Evolutionary conservation across 2,329 filamentous ascomycete genomes (phyloP).

Genomic region (Penicillium sp.): DNA sequence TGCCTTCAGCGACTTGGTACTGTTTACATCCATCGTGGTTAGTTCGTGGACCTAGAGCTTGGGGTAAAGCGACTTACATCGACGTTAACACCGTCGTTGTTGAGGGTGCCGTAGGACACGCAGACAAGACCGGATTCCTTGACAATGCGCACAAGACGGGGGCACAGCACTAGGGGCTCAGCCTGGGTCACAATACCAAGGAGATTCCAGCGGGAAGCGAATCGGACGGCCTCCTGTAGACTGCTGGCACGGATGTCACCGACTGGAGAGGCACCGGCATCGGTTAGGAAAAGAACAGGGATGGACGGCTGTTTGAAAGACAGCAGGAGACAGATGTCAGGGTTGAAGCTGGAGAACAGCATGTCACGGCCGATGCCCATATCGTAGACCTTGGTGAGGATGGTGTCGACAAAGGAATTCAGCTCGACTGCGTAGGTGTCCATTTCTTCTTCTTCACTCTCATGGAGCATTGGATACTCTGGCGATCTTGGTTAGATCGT

Average conservation of each 20-base stretch:
- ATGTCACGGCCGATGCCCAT: conserved; percentile 77
- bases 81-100: conserved; percentile 82
- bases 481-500: conserved; percentile 26
- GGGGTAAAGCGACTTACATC: conserved; percentile 55
- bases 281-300: conserved; percentile 88
- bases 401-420: conserved; percentile 93
- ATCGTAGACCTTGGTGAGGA: conserved; percentile 85
- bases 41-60: not conserved
- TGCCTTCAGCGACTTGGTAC: conserved; percentile 88
- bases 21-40: conserved; percentile 31
- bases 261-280: conserved; percentile 73
- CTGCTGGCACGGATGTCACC: conserved; percentile 87
- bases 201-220: conserved; percentile 90
- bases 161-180: conserved; percentile 81
- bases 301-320: conserved; percentile 97
- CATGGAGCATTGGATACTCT: conserved; percentile 95
- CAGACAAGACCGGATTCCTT: conserved; percentile 93
- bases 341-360: conserved; percentile 96
- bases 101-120: conserved; percentile 85
- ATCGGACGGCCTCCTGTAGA: conserved; percentile 90
- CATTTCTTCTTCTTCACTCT: conserved; percentile 93
- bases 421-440: conserved; percentile 92
- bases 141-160: conserved; percentile 81
- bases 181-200: conserved; percentile 87
- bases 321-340: conserved; percentile 87